phyloP scores from a whole-genome alignment of 192 early-diverging fungal species.

The Entomortierella parvispora region DNA sequence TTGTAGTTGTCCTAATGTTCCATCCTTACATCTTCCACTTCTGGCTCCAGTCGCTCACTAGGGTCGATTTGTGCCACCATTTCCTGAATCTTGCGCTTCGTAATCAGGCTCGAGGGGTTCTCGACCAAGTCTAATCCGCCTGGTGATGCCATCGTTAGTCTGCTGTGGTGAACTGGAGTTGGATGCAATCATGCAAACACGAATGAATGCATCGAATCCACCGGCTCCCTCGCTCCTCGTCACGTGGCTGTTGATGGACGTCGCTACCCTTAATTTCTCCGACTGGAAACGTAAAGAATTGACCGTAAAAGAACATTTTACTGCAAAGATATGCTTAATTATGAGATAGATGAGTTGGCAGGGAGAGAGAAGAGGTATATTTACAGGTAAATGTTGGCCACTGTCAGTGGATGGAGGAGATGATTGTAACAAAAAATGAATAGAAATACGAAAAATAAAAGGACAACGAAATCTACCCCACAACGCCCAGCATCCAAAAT shows the following conservation, averaged over 20 bases:
- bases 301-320: too few relatives aligned
- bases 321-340: too few relatives aligned
- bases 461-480: constrained; percentile 13
- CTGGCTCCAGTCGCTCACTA: constrained; percentile 78
- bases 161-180: background rate
- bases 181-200: too few relatives aligned
- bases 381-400: too few relatives aligned
- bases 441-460: background rate
- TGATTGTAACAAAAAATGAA: background rate
- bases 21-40: constrained; percentile 80
- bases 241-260: too few relatives aligned
- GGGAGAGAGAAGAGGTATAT: too few relatives aligned
- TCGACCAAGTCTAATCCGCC: constrained; percentile 44
- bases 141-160: constrained; percentile 38
- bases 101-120: constrained; percentile 59
- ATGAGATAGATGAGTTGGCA: too few relatives aligned
- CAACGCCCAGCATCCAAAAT: constrained; percentile 65
- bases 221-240: too few relatives aligned
- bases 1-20: background rate
- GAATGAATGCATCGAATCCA: too few relatives aligned
- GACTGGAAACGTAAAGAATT: too few relatives aligned
- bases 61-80: constrained; percentile 88
- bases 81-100: constrained; percentile 86
- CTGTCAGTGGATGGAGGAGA: too few relatives aligned
- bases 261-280: too few relatives aligned